Evolutionary conservation across 495 filamentous ascomycete species (phyloP).

Genomic region (Hypoxylon fuscum): DNA sequence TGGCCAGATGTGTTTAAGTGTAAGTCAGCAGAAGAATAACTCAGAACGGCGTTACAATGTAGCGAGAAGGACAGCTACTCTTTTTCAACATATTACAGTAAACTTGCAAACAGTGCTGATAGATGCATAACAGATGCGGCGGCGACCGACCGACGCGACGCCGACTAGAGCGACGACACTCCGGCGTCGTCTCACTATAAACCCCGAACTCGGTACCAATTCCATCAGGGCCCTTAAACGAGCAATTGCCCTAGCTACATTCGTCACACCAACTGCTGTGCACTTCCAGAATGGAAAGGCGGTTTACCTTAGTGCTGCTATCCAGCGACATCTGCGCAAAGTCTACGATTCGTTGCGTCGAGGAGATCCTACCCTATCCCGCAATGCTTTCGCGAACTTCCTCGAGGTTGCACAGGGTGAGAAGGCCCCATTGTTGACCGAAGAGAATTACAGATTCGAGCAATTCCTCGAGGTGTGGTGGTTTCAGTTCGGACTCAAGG

Average conservation of each 20-base stretch:
- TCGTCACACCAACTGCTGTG: slow-evolving; percentile 37
- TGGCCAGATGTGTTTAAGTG: slow-evolving; percentile 28
- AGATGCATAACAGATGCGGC: slow-evolving; percentile 25
- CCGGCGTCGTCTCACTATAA: slow-evolving; percentile 38
- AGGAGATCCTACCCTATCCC: slow-evolving; percentile 40
- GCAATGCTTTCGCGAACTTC: slow-evolving; percentile 48
- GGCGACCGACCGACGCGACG: slow-evolving; percentile 17
- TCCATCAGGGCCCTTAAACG: slow-evolving; percentile 43
- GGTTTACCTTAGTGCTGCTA: slow-evolving; percentile 43
- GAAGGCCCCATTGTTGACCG: slow-evolving; percentile 25
- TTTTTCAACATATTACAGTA: slow-evolving; percentile 1
- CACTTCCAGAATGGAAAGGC: slow-evolving; percentile 34
- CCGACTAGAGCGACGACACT: slow-evolving; percentile 23
- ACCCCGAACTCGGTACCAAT: slow-evolving; percentile 39
- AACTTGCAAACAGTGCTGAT: slow-evolving; percentile 8
- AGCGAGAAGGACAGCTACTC: background rate
- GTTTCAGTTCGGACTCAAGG: slow-evolving; percentile 46
- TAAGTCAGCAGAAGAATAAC: slow-evolving; percentile 14
- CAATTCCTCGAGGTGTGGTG: slow-evolving; percentile 56
- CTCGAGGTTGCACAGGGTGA: slow-evolving; percentile 52
- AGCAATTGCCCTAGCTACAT: slow-evolving; percentile 40
- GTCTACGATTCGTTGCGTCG: slow-evolving; percentile 47
- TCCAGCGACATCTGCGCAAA: slow-evolving; percentile 48
- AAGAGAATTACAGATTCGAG: slow-evolving; percentile 49
- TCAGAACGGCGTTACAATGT: background rate